Conservation (phyloP, 73 alveolate species). For the Paramecium sexaurelia region DNA sequence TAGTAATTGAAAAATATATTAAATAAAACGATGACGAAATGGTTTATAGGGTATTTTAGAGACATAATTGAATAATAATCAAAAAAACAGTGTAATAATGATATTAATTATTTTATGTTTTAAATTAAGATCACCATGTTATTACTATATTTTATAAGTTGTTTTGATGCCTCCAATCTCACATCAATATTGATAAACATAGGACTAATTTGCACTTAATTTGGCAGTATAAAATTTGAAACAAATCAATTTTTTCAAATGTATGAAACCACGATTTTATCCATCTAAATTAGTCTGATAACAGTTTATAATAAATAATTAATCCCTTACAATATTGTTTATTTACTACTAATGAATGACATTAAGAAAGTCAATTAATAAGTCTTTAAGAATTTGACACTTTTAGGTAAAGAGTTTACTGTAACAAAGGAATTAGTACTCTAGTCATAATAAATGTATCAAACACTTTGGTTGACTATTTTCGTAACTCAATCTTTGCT, state of each 20-base stretch:
- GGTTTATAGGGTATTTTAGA: too few species aligned
- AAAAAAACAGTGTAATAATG: not conserved
- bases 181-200: not conserved
- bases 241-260: not conserved
- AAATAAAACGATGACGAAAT: too few species aligned
- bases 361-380: not conserved
- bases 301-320: not conserved
- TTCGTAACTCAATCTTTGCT: slow-evolving; percentile 1
- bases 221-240: not conserved
- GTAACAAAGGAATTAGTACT: slow-evolving; percentile 3
- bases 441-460: not conserved
- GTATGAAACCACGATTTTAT: not conserved
- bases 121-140: not conserved
- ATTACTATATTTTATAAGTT: not conserved
- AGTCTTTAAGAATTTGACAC: not conserved
- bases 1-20: too few species aligned
- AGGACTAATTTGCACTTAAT: slow-evolving; percentile 5
- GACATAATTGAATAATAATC: not conserved
- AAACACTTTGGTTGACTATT: not conserved
- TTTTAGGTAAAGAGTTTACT: slow-evolving; percentile 8
- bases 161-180: not conserved
- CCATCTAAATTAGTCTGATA: not conserved
- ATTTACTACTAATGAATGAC: not conserved
- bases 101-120: not conserved
- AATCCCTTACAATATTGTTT: not conserved